Base-by-base conservation (phyloP, 1,139 yeast species). In the Geotrichum citri-aurantii region DNA sequence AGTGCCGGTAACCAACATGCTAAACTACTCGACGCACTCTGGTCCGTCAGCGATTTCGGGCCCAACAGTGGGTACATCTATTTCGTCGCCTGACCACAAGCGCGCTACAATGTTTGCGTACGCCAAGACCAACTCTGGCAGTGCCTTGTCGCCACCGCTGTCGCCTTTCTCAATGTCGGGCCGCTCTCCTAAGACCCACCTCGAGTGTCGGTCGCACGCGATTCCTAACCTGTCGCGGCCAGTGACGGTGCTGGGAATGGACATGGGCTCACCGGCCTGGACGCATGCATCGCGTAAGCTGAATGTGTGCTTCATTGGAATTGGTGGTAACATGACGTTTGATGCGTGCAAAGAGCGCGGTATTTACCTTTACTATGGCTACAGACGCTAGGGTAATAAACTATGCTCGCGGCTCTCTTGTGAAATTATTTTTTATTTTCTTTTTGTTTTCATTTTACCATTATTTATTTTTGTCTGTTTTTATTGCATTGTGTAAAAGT, bases 331-430 rank as follows among this genome's bases (percentile, higher is more conserved):
- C 51, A 62, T 63, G 52, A 64, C 68, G 6, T 62, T 64, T 6
- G 70, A 66, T n/a, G 67, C 71, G 12, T 64, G 66, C 55, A 66
- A 66, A 50, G 72, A 68, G 55, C 68, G 73, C 37, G 76, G 76
- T 17, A 70, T 73, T 59, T 73, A 73, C 60, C 65, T 71, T 54
- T 73, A 73, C 62, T 73, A 73, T 53, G 72, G 69, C 29, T 68
- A 66, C 57, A 68, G 59, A 31, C 49, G 58, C 42, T 60, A 47
- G 21, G 11, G 4, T 14, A 7, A 11, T 29, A 47, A 2, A 23
- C 26, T 11, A 48, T 17, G 4, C 31, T 12, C 42, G 17, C 6
- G 19, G n/a, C 3, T 17, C n/a, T n/a, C 14, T 37, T n/a, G 14
- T 17, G 7, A n/a, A n/a, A 2, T 48, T 24, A 12, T 48, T 14